Base-by-base conservation (phyloP, 257 asterid species). In the Capsicum baccatum region DNA sequence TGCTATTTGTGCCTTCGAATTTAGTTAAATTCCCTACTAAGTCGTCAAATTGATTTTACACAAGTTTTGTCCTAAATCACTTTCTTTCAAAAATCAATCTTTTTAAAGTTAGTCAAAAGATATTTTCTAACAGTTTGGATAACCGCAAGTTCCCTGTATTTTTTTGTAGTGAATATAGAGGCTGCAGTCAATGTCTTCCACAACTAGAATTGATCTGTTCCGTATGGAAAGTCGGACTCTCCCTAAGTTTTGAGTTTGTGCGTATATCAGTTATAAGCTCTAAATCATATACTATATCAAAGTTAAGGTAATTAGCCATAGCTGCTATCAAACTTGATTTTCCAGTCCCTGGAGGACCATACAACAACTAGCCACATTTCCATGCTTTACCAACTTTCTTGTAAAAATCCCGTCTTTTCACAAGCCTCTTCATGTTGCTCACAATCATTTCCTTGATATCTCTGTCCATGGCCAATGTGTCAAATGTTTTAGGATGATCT, bases 341-440 rank as follows among this genome's bases (percentile, higher is more conserved):
- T 6, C 48, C 48, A 44, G 48, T 44, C 6, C 48, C 48, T 44
- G 48, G 48, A 44, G 48, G 8, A 44, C 48, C 48, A 6, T 44
- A 44, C 48, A 44, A 44, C 48, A 44, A 44, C 8, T 44, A 44
- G 48, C 48, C 48, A 44, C 48, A 6, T 44, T 91, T 91, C 94
- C 94, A 91, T 5, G 92, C 92, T 83, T 91, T 90, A 8, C 94
- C 93, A 5, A 91, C 92, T 42, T 74, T 87, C 79, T 84, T 84
- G 55, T 91, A 91, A 14, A 84, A 83, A 47, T 90, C 90, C 33
- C 81, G 88, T 69, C 93, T 78, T 68, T 81, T 84, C 37, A 91
- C 88, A 44, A 91, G 90, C 59, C 64, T 56, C 1, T 90, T 90
- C n/a, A 89, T 89, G 82, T 91, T 93, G 3, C 90, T 92, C 76